A percentile compares a stretch with the other conserved stretches of the same genome.
These are phyloP conservation scores for Vitis cinerea DNA, from an alignment of 164 flowering plant genomes.

Conservation along the genomic window DNA sequence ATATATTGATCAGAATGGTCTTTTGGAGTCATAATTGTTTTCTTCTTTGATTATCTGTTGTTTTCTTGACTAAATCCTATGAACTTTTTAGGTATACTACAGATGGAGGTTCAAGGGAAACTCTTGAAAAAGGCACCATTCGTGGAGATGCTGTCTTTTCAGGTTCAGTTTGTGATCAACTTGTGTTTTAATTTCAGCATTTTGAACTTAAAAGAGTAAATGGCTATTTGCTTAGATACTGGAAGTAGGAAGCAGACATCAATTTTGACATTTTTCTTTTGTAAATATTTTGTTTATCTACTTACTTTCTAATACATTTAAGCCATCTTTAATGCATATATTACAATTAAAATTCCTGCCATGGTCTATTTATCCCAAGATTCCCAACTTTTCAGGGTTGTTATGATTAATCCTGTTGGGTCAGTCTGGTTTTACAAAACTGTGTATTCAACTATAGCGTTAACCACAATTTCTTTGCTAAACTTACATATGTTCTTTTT, in stretches of 20 bases:
- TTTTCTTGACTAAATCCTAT: constrained; percentile 1
- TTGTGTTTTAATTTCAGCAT: not conserved
- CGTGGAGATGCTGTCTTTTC: constrained; percentile 73
- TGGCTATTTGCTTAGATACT: not conserved
- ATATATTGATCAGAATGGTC: not conserved
- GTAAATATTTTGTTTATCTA: not conserved
- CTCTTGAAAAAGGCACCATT: constrained; percentile 82
- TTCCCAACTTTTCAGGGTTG: too few relatives aligned
- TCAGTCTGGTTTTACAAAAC: not conserved
- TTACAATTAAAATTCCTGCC: not conserved
- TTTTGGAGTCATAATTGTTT: not conserved
- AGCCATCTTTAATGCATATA: too few relatives aligned
- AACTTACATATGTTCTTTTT: not conserved
- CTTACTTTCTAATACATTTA: not conserved
- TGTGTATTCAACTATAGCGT: not conserved
- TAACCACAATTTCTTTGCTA: not conserved
- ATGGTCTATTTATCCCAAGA: not conserved
- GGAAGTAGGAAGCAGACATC: not conserved
- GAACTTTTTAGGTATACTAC: constrained; percentile 76
- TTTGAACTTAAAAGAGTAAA: not conserved
- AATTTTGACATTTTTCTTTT: not conserved
- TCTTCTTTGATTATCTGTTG: too few relatives aligned
- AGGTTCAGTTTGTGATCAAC: constrained; percentile 39
- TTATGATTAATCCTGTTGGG: not conserved
- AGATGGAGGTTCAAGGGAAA: constrained; percentile 84